Conservation (phyloP, 2,329 filamentous ascomycete genomes). For the Hypoxylon sp. region DNA sequence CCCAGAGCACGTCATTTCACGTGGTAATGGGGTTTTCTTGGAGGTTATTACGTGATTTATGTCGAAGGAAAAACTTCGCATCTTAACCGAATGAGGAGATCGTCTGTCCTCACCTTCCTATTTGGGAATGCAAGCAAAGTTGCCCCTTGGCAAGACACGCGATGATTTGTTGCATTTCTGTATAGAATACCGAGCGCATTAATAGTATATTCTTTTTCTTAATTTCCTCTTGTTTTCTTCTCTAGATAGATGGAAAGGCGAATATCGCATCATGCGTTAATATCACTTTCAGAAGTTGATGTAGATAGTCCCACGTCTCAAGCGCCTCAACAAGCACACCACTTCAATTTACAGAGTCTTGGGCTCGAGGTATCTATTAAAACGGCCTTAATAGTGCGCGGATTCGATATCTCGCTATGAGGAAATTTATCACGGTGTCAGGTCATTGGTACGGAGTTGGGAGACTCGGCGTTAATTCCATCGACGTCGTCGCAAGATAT, state of each 20-base stretch:
- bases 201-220: neutral
- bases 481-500: neutral
- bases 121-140: conserved; percentile 20
- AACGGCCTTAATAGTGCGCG: too few species aligned
- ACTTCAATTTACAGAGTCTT: too few species aligned
- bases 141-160: neutral
- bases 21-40: conserved; percentile 25
- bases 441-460: neutral
- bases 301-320: too few species aligned
- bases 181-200: neutral
- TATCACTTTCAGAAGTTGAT: too few species aligned
- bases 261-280: too few species aligned
- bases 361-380: too few species aligned
- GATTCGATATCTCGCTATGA: neutral
- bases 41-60: conserved; percentile 3
- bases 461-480: neutral
- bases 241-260: neutral
- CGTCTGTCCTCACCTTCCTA: conserved; percentile 22
- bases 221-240: neutral
- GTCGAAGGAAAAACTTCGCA: conserved; percentile 3
- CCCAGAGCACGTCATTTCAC: conserved; percentile 39
- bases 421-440: neutral
- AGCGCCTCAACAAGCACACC: too few species aligned
- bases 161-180: neutral
- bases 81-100: conserved; percentile 19